These are phyloP conservation scores for Eucalyptus polyanthemos DNA, from an alignment of 345 rosid species.

Conservation along the genomic window DNA sequence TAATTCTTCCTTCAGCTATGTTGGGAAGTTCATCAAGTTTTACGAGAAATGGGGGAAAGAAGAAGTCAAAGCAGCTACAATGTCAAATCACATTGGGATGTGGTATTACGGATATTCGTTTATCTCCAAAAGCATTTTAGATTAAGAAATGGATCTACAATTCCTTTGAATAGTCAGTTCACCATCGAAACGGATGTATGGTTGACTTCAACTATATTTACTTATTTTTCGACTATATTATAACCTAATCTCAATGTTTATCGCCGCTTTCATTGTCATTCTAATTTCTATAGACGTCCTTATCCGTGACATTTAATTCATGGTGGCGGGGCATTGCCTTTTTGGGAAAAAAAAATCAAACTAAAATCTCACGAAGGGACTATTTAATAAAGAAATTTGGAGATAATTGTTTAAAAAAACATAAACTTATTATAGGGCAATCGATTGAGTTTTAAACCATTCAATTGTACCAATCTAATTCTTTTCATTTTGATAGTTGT, in stretches of 20 bases:
- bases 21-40: background rate
- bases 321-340: background rate
- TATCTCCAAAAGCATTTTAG: background rate
- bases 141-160: background rate
- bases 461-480: background rate
- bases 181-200: background rate
- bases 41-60: background rate
- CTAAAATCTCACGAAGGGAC: background rate
- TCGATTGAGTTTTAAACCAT: background rate
- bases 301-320: background rate
- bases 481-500: too few species aligned
- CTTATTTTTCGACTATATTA: background rate
- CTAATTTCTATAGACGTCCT: too few species aligned
- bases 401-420: background rate
- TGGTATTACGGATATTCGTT: background rate
- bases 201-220: background rate
- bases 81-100: background rate
- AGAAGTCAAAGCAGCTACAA: background rate
- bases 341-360: too few species aligned
- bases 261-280: background rate
- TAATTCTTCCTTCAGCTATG: background rate
- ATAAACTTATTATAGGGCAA: background rate
- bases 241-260: background rate
- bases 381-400: too few species aligned
- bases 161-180: background rate